Percentiles rank a stretch among this genome's conserved stretches.
These are phyloP conservation scores for Nothophaeocryptopus gaeumannii DNA, from an alignment of 2,329 filamentous ascomycete genomes.

Conservation along the genomic window DNA sequence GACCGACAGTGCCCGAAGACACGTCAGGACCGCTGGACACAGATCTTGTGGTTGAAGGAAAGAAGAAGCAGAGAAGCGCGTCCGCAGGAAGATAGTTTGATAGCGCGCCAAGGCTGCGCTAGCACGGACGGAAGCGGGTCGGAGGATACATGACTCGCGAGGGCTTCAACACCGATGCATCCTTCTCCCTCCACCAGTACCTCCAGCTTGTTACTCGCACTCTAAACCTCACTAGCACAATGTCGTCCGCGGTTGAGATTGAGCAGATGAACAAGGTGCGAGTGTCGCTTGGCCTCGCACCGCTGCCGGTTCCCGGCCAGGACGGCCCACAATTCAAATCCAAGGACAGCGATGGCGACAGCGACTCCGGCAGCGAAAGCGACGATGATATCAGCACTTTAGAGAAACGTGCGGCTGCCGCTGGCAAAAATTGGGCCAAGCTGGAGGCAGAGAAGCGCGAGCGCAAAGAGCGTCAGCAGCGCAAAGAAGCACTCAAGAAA, in stretches of 20 bases:
- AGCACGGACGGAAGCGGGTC: not conserved
- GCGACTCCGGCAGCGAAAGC: conserved; percentile 35
- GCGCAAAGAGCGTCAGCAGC: conserved; percentile 75
- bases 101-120: not conserved
- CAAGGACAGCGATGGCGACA: conserved; percentile 44
- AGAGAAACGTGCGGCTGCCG: conserved; percentile 71
- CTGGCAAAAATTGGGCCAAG: conserved; percentile 72
- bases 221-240: conserved; percentile 14
- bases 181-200: not conserved
- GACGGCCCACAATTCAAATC: conserved; percentile 58
- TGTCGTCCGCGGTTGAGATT: conserved; percentile 60
- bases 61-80: conserved; percentile 32
- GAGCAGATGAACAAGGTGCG: conserved; percentile 94
- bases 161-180: not conserved
- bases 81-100: conserved; percentile 11
- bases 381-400: conserved; percentile 73
- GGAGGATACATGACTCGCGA: not conserved
- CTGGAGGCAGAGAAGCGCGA: conserved; percentile 66
- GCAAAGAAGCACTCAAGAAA: conserved; percentile 78
- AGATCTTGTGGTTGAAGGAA: conserved; percentile 63
- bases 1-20: conserved; percentile 59
- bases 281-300: conserved; percentile 82
- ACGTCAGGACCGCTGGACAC: conserved; percentile 77
- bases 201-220: not conserved
- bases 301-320: conserved; percentile 76